phyloP scores from a whole-genome alignment of 2,329 filamentous ascomycete genomes.

The Helotiales sp. region DNA sequence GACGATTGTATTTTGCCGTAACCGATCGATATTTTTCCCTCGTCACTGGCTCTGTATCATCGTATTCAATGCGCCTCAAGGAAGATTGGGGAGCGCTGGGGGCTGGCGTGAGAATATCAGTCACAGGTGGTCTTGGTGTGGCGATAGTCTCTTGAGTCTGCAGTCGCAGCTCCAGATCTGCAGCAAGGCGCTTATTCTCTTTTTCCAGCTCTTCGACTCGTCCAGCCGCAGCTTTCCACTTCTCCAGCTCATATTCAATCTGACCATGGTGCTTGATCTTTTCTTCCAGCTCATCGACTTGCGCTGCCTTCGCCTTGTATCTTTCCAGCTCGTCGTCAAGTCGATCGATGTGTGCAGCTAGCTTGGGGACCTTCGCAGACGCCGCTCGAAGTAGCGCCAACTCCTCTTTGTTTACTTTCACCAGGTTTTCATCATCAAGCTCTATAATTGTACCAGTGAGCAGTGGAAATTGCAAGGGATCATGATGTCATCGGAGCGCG shows the following conservation, averaged over 20 bases:
- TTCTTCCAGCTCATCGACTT: no score
- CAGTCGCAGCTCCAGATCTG: slow-evolving; percentile 16
- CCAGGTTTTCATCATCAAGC: slow-evolving; percentile 18
- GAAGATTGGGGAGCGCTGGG: slow-evolving; percentile 15
- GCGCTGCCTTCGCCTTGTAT: no score
- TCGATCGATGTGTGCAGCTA: slow-evolving; percentile 19
- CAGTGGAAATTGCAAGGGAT: neutral
- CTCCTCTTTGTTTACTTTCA: slow-evolving; percentile 20
- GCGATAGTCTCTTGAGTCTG: neutral
- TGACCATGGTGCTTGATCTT: slow-evolving; percentile 18
- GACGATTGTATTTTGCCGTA: slow-evolving; percentile 23
- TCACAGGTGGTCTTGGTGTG: neutral
- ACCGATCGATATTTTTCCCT: slow-evolving; percentile 17
- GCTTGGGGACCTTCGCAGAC: slow-evolving; percentile 11
- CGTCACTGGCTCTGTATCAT: slow-evolving; percentile 3
- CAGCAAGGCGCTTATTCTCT: slow-evolving; percentile 26
- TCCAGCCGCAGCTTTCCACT: slow-evolving; percentile 10
- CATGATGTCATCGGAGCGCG: neutral
- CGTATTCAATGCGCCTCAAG: slow-evolving; percentile 1
- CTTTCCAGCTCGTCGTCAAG: slow-evolving; percentile 25
- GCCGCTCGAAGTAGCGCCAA: slow-evolving; percentile 16
- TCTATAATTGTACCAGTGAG: slow-evolving; percentile 15
- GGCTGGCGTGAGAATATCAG: neutral
- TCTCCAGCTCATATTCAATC: slow-evolving; percentile 24
- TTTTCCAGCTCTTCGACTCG: slow-evolving; percentile 22